These are phyloP conservation scores for Spencermartinsiella europaea DNA, from an alignment of 805 yeast genomes.

Conservation along the genomic window DNA sequence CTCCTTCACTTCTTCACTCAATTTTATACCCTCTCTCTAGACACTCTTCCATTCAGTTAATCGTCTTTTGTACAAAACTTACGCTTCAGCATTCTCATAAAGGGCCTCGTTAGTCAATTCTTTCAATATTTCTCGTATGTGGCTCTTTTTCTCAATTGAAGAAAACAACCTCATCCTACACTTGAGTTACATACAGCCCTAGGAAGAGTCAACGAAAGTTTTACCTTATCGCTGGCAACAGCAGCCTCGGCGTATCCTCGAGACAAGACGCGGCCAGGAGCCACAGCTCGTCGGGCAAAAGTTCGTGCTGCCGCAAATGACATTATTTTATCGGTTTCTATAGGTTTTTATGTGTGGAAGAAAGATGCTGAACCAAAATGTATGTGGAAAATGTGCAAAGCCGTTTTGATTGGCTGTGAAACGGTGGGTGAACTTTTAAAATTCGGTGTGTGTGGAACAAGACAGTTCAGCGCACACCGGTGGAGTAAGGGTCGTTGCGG, in stretches of 20 bases:
- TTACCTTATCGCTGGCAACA: constrained; percentile 63
- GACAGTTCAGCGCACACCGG: too few relatives aligned
- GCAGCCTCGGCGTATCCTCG: constrained; percentile 88
- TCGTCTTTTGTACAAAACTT: too few relatives aligned
- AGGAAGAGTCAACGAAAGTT: constrained; percentile 87
- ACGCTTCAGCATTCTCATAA: constrained; percentile 32
- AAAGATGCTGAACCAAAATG: too few relatives aligned
- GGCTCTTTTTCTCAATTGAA: not conserved
- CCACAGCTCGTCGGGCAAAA: constrained; percentile 14
- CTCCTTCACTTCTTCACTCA: too few relatives aligned
- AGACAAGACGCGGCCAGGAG: constrained; percentile 30
- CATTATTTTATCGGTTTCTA: too few relatives aligned
- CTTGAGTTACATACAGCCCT: constrained; percentile 47
- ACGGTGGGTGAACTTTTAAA: too few relatives aligned
- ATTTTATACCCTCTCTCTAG: too few relatives aligned
- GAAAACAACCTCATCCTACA: not conserved
- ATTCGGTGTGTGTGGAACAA: too few relatives aligned
- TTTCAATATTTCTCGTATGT: constrained; percentile 1
- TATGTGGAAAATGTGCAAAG: not conserved
- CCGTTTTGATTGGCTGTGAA: constrained; percentile 1
- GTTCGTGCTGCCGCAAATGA: constrained; percentile 18
- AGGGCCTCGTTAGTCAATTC: constrained; percentile 23
- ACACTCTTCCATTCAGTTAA: too few relatives aligned
- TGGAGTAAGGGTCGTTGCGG: too few relatives aligned
- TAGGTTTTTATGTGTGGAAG: too few relatives aligned